phyloP scores from a whole-genome alignment of 768 basidiomycete genomes.

The Piloderma croceum region DNA sequence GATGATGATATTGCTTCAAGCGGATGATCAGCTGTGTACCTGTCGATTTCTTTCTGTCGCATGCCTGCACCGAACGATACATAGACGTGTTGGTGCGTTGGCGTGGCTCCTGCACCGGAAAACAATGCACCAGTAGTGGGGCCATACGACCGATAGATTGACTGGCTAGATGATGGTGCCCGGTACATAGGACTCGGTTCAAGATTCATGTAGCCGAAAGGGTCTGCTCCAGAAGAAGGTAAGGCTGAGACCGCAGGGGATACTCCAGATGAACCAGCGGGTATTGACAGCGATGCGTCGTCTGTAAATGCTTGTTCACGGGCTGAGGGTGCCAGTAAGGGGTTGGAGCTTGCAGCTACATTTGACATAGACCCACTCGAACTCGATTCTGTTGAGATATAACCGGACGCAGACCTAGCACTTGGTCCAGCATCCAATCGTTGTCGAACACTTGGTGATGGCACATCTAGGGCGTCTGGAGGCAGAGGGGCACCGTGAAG shows the following conservation, averaged over 20 bases:
- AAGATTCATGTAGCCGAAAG: slow-evolving; percentile 15
- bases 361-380: too few relatives aligned
- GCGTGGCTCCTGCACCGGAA: too few relatives aligned
- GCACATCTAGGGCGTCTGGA: slow-evolving; percentile 1
- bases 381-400: slow-evolving; percentile 10
- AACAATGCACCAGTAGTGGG: too few relatives aligned
- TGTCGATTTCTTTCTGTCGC: slow-evolving; percentile 80
- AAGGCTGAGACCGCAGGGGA: slow-evolving; percentile 29
- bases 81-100: slow-evolving; percentile 67
- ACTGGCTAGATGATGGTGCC: too few relatives aligned
- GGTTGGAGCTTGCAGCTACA: too few relatives aligned
- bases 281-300: too few relatives aligned
- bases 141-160: too few relatives aligned
- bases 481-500: background rate
- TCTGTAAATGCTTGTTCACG: too few relatives aligned
- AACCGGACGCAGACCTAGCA: slow-evolving; percentile 10
- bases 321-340: too few relatives aligned
- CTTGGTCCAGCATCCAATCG: slow-evolving; percentile 1
- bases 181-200: too few relatives aligned
- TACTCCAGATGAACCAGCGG: slow-evolving; percentile 13
- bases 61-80: slow-evolving; percentile 86
- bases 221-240: slow-evolving; percentile 29
- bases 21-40: slow-evolving; percentile 62
- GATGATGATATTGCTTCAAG: slow-evolving; percentile 52
- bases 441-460: background rate